These are phyloP conservation scores for Marvania coccoides DNA, from an alignment of 139 green algal species.

Conservation along the genomic window DNA sequence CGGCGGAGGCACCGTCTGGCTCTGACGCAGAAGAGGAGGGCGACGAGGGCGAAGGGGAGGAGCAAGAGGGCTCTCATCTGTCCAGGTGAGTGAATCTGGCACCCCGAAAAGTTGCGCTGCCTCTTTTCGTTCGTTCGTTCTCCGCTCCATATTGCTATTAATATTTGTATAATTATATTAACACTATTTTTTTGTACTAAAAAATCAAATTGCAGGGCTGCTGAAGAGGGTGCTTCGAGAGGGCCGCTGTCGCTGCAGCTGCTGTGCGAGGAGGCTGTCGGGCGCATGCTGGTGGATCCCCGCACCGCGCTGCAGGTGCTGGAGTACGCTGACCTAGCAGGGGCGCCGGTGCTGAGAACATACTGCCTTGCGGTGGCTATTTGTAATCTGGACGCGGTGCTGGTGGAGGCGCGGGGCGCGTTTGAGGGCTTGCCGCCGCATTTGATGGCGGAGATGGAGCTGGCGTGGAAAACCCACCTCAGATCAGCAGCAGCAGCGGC, in stretches of 20 bases:
- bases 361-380: conserved; percentile 61
- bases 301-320: conserved; percentile 61
- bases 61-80: background rate
- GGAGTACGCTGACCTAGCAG: conserved; percentile 69
- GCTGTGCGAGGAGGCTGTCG: conserved; percentile 64
- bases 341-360: conserved; percentile 48
- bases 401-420: conserved; percentile 41
- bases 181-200: background rate
- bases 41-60: background rate
- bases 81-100: background rate
- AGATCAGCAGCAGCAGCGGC: conserved; percentile 8
- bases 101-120: background rate
- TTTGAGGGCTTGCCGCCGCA: conserved; percentile 42
- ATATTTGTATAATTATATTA: background rate
- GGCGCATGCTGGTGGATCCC: conserved; percentile 62
- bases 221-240: background rate
- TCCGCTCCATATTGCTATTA: too few relatives aligned
- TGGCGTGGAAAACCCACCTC: conserved; percentile 19
- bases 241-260: conserved; percentile 56
- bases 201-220: background rate
- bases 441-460: conserved; percentile 55
- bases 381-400: conserved; percentile 64
- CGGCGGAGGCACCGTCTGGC: background rate
- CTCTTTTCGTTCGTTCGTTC: too few relatives aligned
- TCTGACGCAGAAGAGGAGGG: conserved; percentile 8